Evolutionary conservation across 73 alveolate species (phyloP).

Genomic region (Stentor roeselii): DNA sequence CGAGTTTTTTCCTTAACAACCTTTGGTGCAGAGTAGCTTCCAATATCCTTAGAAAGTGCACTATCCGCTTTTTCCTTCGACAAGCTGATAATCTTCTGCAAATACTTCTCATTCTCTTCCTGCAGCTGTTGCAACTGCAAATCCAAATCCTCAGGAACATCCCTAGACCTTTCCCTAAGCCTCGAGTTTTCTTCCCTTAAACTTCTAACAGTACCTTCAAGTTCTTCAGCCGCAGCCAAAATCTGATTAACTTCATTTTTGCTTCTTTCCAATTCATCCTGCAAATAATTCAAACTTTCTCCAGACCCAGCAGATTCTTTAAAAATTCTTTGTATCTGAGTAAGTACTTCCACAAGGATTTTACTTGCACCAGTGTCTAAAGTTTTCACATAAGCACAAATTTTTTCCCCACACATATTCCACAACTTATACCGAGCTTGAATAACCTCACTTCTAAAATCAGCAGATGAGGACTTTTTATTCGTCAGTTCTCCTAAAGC

Average conservation of each 20-base stretch:
- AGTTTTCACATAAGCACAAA: constrained; percentile 31
- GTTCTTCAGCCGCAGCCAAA: background rate
- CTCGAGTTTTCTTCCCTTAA: constrained; percentile 30
- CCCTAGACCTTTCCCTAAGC: constrained; percentile 19
- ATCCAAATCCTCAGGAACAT: no score
- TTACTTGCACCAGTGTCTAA: constrained; percentile 28
- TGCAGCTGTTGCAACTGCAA: constrained; percentile 34
- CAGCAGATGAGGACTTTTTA: constrained; percentile 28
- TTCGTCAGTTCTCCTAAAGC: constrained; percentile 42
- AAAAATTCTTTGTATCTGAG: constrained; percentile 7
- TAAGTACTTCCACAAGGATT: constrained; percentile 21
- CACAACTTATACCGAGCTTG: constrained; percentile 42
- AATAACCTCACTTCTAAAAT: constrained; percentile 26
- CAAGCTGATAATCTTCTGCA: constrained; percentile 32
- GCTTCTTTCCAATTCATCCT: background rate
- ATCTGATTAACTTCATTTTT: background rate
- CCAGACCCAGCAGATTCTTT: background rate
- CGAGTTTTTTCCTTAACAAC: background rate
- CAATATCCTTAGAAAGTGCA: background rate
- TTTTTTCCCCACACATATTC: constrained; percentile 30
- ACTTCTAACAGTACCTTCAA: background rate
- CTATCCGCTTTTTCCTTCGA: constrained; percentile 34
- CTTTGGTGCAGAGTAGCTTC: no score
- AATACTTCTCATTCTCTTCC: constrained; percentile 46
- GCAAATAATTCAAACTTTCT: background rate